Evolutionary conservation across 257 asterid species (phyloP), one percentile per base, ranked within the genome.

Genomic region (Solanum sejunctum): DNA sequence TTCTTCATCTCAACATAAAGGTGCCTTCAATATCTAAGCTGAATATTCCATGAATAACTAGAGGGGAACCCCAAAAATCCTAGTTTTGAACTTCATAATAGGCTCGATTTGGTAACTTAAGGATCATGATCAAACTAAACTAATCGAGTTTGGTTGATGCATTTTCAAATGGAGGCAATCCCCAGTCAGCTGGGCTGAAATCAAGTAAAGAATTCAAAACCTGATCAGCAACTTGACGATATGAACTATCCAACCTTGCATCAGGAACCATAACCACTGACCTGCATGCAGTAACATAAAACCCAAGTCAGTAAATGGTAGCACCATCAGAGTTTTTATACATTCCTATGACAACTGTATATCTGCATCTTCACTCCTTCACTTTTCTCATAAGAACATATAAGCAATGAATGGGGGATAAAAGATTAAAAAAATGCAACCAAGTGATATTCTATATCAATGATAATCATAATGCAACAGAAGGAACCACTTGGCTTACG

Each of bases 201-300:
- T 93, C 97, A 87, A 93, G 80, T 69, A 96, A 87, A 52, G 99
- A 95, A 85, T 89, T 88, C 84, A 96, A 89, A 87, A 95, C 95
- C 87, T 91, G 97, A 90, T 95, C 95, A 3, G 98, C 97, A 21
- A 86, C 91, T 87, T 88, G 80, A 23, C 86, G 95, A 88, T 63
- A 93, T 4, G 95, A 89, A 85, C 87, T 89, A 91, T 95, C 98
- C 93, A 96, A 79, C 86, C 95, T 95, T 77, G 94, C 93, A 91
- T 96, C 99, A 64, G 99, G 99, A 86, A 93, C 96, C 98, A 96
- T 96, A 83, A 96, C 96, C 15, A 88, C 98, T 10, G 91, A 91
- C 99, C 98, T 96, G 97, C 90, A 88, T 72, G 73, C 69, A 55
- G 41, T 56, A 69, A 80, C 85, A 83, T 85, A 63, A 28, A 86